phyloP scores from a whole-genome alignment of 2,329 filamentous ascomycete species.

The Hypoxylon sp. region DNA sequence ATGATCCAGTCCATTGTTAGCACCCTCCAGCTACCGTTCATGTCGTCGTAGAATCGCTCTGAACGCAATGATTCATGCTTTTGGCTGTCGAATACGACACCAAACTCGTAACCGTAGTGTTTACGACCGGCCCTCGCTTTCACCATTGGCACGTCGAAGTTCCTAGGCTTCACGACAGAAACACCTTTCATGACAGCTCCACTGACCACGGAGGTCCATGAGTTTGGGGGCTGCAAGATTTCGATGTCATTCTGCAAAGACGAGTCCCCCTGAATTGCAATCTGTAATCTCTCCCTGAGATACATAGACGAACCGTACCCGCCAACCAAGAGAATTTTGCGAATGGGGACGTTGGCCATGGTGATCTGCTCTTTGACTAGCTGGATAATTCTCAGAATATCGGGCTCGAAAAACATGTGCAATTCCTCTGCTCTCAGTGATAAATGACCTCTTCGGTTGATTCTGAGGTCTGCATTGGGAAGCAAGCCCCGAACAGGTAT shows the following conservation, averaged over 20 bases:
- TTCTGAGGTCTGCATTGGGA: slow-evolving; percentile 58
- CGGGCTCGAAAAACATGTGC: slow-evolving; percentile 61
- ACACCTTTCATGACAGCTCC: slow-evolving; percentile 67
- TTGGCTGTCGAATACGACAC: slow-evolving; percentile 16
- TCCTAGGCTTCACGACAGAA: slow-evolving; percentile 55
- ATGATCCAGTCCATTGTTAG: slow-evolving; percentile 63
- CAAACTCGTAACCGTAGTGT: slow-evolving; percentile 59
- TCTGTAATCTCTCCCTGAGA: slow-evolving; percentile 59
- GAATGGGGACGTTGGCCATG: slow-evolving; percentile 60
- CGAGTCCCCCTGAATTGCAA: slow-evolving; percentile 43
- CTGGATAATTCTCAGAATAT: slow-evolving; percentile 61
- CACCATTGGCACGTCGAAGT: slow-evolving; percentile 57
- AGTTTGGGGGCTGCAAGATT: slow-evolving; percentile 64
- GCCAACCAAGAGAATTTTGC: slow-evolving; percentile 64
- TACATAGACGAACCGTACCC: slow-evolving; percentile 65
- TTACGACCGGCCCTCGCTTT: slow-evolving; percentile 61
- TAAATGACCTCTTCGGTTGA: slow-evolving; percentile 56
- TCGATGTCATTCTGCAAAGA: slow-evolving; percentile 56
- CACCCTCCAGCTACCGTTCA: slow-evolving; percentile 39
- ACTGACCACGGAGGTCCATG: slow-evolving; percentile 66
- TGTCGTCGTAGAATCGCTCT: slow-evolving; percentile 31
- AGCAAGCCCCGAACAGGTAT: slow-evolving; percentile 57
- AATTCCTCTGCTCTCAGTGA: slow-evolving; percentile 58
- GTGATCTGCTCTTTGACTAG: slow-evolving; percentile 62
- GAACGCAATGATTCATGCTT: slow-evolving; percentile 26